phyloP scores from a whole-genome alignment of 2,329 filamentous ascomycete genomes.

The Talaromyces sp. region DNA sequence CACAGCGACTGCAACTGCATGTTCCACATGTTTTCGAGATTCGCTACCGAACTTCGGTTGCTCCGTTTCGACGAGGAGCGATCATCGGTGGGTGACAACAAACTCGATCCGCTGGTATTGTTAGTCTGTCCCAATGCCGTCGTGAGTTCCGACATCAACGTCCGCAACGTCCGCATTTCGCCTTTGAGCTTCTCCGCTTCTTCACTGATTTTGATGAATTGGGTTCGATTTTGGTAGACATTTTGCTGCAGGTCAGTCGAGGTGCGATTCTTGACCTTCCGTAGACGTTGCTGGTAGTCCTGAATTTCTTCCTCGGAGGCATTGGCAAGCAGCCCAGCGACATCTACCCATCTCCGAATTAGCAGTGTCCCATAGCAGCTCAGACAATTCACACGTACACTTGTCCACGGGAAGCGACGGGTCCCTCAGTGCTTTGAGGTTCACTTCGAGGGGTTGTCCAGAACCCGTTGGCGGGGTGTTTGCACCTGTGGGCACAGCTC shows the following conservation, averaged over 20 bases:
- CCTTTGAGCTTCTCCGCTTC: slow-evolving; percentile 96
- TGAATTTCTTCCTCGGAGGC: slow-evolving; percentile 83
- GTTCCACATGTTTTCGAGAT: slow-evolving; percentile 64
- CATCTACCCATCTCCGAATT: slow-evolving; percentile 24
- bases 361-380: not conserved
- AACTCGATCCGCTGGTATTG: slow-evolving; percentile 49
- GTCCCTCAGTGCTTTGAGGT: slow-evolving; percentile 73
- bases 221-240: slow-evolving; percentile 92
- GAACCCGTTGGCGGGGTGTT: slow-evolving; percentile 49
- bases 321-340: slow-evolving; percentile 66
- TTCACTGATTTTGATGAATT: slow-evolving; percentile 99
- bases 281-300: slow-evolving; percentile 71
- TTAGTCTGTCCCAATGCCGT: slow-evolving; percentile 52
- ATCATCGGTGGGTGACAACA: slow-evolving; percentile 50
- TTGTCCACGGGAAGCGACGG: slow-evolving; percentile 74
- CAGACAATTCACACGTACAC: slow-evolving; percentile 47
- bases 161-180: slow-evolving; percentile 87
- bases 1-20: slow-evolving; percentile 73
- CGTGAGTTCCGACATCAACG: slow-evolving; percentile 89
- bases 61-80: slow-evolving; percentile 49
- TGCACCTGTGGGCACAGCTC: slow-evolving; percentile 38
- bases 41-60: slow-evolving; percentile 84
- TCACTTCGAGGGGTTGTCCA: slow-evolving; percentile 60
- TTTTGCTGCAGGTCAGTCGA: slow-evolving; percentile 86
- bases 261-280: slow-evolving; percentile 71